Evolutionary conservation across 2,329 filamentous ascomycete species (phyloP).

Genomic region (Gaeumannomyces sp.): DNA sequence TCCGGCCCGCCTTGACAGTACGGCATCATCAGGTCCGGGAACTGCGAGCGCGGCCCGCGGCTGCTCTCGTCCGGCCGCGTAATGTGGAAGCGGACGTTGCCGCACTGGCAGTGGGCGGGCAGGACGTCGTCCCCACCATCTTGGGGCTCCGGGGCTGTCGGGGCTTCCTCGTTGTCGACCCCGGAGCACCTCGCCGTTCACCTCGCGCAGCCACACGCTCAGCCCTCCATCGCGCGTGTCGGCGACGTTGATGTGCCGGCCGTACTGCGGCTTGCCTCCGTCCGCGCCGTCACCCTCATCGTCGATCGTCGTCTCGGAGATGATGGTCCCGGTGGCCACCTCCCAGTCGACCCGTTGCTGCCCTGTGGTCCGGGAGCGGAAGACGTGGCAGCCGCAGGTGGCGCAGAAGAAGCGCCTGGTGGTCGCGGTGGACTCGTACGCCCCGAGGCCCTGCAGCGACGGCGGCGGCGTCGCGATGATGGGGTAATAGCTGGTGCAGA

Average conservation of each 20-base stretch:
- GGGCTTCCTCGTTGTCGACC: neutral
- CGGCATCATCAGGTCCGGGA: constrained; percentile 47
- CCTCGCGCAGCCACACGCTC: constrained; percentile 23
- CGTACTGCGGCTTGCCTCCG: constrained; percentile 7
- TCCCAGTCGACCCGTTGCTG: constrained; percentile 21
- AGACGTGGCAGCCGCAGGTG: constrained; percentile 36
- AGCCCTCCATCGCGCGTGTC: constrained; percentile 33
- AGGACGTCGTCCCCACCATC: constrained; percentile 11
- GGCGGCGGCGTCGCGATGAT: constrained; percentile 18
- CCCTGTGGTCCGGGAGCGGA: constrained; percentile 18
- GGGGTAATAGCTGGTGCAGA: constrained; percentile 32
- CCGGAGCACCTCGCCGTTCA: constrained; percentile 11
- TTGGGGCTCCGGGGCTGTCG: neutral
- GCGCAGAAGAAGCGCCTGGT: constrained; percentile 31
- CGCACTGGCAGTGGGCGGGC: constrained; percentile 38
- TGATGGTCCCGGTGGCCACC: constrained; percentile 32
- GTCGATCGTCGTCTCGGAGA: neutral
- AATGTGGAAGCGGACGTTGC: constrained; percentile 49
- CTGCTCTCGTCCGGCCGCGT: constrained; percentile 46
- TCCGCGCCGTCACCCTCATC: neutral
- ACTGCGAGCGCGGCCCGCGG: constrained; percentile 36
- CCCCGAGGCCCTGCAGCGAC: constrained; percentile 14
- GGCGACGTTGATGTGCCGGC: constrained; percentile 20
- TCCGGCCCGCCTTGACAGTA: constrained; percentile 30
- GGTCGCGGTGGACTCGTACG: constrained; percentile 11